phyloP scores from a whole-genome alignment of 768 basidiomycete species.

The Auricularia auricula-judae region DNA sequence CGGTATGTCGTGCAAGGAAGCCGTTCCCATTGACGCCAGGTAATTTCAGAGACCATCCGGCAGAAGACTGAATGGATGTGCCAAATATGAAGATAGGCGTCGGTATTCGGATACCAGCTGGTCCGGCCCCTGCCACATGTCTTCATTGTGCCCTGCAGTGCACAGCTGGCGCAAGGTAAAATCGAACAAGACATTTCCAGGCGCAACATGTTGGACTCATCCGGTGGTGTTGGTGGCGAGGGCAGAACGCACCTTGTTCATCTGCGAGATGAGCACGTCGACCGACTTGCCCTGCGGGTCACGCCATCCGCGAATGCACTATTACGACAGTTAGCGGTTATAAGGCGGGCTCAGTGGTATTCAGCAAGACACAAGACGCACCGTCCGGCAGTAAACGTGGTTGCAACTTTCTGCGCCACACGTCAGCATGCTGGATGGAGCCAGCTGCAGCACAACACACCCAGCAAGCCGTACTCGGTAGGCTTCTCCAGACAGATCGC shows the following conservation, averaged over 20 bases:
- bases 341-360: background rate
- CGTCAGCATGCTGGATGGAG: background rate
- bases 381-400: conserved; percentile 67
- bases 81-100: too few relatives aligned
- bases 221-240: background rate
- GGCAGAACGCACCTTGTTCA: conserved; percentile 32
- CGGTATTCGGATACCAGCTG: too few relatives aligned
- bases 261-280: conserved; percentile 43
- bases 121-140: too few relatives aligned
- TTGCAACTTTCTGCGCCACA: conserved; percentile 49
- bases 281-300: conserved; percentile 40
- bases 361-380: conserved; percentile 20
- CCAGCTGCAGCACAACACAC: conserved; percentile 24
- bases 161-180: too few relatives aligned
- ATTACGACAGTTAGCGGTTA: conserved; percentile 5
- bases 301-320: conserved; percentile 79
- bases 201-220: too few relatives aligned
- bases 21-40: too few relatives aligned
- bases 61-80: too few relatives aligned
- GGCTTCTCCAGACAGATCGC: conserved; percentile 71
- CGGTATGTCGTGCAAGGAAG: too few relatives aligned
- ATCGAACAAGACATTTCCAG: too few relatives aligned
- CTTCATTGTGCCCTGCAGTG: too few relatives aligned
- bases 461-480: conserved; percentile 52
- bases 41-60: too few relatives aligned